phyloP scores from a whole-genome alignment of 1,139 yeast species.

The Yamadazyma friedrichii region DNA sequence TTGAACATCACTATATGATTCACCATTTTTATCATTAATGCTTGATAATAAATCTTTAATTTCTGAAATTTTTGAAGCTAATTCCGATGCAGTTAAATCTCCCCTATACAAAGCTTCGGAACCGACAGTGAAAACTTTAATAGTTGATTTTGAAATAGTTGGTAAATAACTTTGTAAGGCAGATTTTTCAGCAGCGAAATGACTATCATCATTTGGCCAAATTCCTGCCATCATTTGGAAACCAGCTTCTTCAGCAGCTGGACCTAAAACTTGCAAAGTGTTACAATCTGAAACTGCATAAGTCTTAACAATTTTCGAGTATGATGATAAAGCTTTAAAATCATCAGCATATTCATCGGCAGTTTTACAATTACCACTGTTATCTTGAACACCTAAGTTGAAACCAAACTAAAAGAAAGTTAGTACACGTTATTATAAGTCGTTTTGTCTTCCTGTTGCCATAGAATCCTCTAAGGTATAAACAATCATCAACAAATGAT shows the following conservation, averaged over 20 bases:
- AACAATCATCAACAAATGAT: too few species aligned
- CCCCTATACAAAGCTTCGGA: constrained; percentile 90
- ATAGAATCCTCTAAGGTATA: too few species aligned
- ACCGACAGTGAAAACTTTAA: constrained; percentile 79
- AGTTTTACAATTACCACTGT: constrained; percentile 69
- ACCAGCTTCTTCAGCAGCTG: constrained; percentile 77
- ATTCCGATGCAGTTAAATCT: constrained; percentile 67
- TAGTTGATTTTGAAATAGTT: constrained; percentile 59
- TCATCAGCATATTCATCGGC: constrained; percentile 66
- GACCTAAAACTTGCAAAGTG: constrained; percentile 78
- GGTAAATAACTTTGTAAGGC: constrained; percentile 75
- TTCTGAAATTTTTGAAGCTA: constrained; percentile 62
- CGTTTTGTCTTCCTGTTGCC: too few species aligned
- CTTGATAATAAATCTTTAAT: constrained; percentile 54
- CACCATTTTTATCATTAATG: constrained; percentile 78
- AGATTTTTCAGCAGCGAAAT: constrained; percentile 64
- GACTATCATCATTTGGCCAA: constrained; percentile 86
- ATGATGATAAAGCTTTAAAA: constrained; percentile 51
- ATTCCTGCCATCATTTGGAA: constrained; percentile 77
- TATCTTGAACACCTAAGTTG: constrained; percentile 77
- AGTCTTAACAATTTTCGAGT: constrained; percentile 68
- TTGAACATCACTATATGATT: constrained; percentile 65
- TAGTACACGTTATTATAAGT: constrained; percentile 14
- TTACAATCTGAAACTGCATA: constrained; percentile 88
- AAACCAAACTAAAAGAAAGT: constrained; percentile 52